phyloP scores from a whole-genome alignment of 2,329 filamentous ascomycete species.

The Fusarium paranaense region DNA sequence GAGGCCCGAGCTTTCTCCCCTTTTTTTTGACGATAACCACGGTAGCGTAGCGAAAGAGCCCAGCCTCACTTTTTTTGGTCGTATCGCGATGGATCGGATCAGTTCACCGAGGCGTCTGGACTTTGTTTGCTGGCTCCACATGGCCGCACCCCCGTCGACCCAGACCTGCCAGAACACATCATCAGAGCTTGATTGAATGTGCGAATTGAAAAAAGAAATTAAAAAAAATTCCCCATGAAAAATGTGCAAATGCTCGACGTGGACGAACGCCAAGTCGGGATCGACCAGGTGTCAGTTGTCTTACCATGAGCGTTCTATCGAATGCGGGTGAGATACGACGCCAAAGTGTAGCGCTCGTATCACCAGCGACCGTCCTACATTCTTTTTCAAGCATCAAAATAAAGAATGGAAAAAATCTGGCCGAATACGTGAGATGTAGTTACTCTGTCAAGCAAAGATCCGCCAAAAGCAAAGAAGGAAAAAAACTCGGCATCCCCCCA shows the following conservation, averaged over 20 bases:
- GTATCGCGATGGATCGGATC: constrained; percentile 11
- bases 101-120: constrained; percentile 26
- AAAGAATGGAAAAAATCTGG: constrained; percentile 1
- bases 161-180: constrained; percentile 11
- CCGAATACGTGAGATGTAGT: constrained; percentile 7
- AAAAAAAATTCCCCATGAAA: background rate
- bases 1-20: constrained; percentile 25
- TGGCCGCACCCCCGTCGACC: constrained; percentile 9
- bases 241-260: background rate
- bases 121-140: constrained; percentile 5
- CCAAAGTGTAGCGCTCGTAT: constrained; percentile 3
- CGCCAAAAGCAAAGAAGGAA: constrained; percentile 1
- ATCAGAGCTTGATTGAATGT: background rate
- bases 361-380: background rate
- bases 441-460: constrained; percentile 16
- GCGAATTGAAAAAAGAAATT: background rate
- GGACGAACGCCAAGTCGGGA: constrained; percentile 16
- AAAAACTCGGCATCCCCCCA: constrained; percentile 23
- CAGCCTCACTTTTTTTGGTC: constrained; percentile 28
- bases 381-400: background rate
- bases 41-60: background rate
- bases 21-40: constrained; percentile 13
- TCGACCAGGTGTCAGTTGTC: constrained; percentile 12
- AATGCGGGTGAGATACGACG: background rate
- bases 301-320: constrained; percentile 4